Evolutionary conservation across 495 filamentous ascomycete genomes (phyloP), one percentile per base, ranked within the genome.

Genomic region (Pseudotulostoma volvatum): DNA sequence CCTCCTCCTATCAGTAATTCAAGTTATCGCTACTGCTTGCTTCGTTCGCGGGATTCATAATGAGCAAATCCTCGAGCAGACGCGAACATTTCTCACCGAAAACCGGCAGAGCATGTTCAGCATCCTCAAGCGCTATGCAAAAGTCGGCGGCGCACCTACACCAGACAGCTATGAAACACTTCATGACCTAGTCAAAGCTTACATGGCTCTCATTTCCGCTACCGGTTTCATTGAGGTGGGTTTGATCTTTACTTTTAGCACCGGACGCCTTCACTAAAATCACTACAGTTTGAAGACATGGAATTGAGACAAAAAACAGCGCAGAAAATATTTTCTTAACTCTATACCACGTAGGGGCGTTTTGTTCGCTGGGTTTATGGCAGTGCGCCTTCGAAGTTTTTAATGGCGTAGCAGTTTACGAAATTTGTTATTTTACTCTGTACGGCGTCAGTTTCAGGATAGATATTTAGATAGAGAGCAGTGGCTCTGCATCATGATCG

Each of bases 51-150:
- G 92, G 0, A 61, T 76, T 7, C 78, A 88, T 45, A 95, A 95
- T 54, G 73, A 79, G 39, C 70, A 77, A 39, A 77, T 73, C 9
- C 56, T 88, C 38, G 66, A 78, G 18, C 80, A 85, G 46, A 85
- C 74, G 9, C 69, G 76, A 21, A 53, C 58, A 11, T 96, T 99
- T 56, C 59, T 96, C 37, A 57, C 64, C 15, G 80, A 88, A 44
- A 86, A 93, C 53, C 63, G 90, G 39, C 68, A 73, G 42, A 67
- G 81, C 43, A 79, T 93, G 42, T 74, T 92, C 43, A 78, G 84
- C 14, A 74, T 92, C n/a, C 83, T 96, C 51, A 99, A 99, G 59
- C 69, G 84, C 34, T 79, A 79, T 52, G 84, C 82, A 1, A 79
- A 77, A 30, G 81, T 94, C 42, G 84, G 84, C 2, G 67, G 67